A percentile compares a stretch with the other conserved stretches of the same genome.
phyloP scores from a whole-genome alignment of 768 basidiomycete genomes.

The Hydnomerulius pinastri region DNA sequence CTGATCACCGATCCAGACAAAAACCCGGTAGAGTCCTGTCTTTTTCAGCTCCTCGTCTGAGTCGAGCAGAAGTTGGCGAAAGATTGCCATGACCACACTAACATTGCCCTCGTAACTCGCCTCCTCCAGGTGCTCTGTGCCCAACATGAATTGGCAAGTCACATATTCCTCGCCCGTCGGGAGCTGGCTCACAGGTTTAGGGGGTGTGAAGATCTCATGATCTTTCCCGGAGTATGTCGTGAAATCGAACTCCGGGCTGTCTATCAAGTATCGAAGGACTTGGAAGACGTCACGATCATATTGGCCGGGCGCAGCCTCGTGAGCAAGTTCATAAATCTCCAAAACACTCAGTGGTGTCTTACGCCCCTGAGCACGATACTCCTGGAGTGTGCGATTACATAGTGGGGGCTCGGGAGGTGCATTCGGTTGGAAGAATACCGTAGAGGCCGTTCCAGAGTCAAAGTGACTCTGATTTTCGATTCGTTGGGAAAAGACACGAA shows the following conservation, averaged over 20 bases:
- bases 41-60: conserved; percentile 21
- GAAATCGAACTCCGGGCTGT: conserved; percentile 32
- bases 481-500: conserved; percentile 39
- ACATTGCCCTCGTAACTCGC: conserved; percentile 42
- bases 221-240: conserved; percentile 24
- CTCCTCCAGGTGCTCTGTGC: conserved; percentile 37
- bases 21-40: conserved; percentile 19
- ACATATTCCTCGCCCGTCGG: conserved; percentile 27
- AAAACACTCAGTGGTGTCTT: conserved; percentile 22
- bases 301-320: conserved; percentile 10
- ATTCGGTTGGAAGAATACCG: conserved; percentile 31
- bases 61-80: conserved; percentile 28
- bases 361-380: conserved; percentile 20
- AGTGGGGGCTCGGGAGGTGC: conserved; percentile 12
- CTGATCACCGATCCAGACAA: conserved; percentile 40
- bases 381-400: conserved; percentile 21
- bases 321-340: conserved; percentile 24
- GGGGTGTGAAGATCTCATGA: conserved; percentile 14
- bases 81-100: conserved; percentile 33
- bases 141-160: conserved; percentile 37
- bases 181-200: conserved; percentile 25
- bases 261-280: conserved; percentile 29
- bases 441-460: conserved; percentile 38
- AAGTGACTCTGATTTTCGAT: conserved; percentile 38
- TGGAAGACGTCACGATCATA: conserved; percentile 1